phyloP scores from a whole-genome alignment of 257 asterid genomes.

The Jasminum sambac region DNA sequence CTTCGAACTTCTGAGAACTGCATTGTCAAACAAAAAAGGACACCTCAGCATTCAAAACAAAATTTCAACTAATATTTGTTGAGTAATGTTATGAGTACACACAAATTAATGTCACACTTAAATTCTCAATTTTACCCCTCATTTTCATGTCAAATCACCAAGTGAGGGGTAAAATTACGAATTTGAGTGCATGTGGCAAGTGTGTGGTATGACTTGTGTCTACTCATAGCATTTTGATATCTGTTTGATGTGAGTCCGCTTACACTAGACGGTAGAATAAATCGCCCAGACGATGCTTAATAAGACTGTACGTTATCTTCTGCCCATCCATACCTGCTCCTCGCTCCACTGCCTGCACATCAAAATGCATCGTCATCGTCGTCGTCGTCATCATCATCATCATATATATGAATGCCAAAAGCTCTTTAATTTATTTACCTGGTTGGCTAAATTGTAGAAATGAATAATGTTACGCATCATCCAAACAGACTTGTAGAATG shows the following conservation, averaged over 20 bases:
- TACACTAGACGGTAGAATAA: slow-evolving; percentile 95
- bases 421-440: slow-evolving; percentile 43
- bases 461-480: slow-evolving; percentile 99
- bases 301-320: slow-evolving; percentile 81
- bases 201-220: no score
- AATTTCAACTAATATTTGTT: not conserved
- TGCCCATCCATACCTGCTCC: slow-evolving; percentile 99
- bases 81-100: no score
- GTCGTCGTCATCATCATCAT: no score
- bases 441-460: slow-evolving; percentile 96
- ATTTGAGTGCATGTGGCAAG: no score
- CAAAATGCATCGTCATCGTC: not conserved
- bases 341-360: slow-evolving; percentile 86
- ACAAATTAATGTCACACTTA: no score
- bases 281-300: slow-evolving; percentile 95
- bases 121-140: no score
- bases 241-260: slow-evolving; percentile 33
- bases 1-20: slow-evolving; percentile 99
- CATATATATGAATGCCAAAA: no score
- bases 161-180: no score
- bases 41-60: not conserved
- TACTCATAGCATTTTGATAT: no score
- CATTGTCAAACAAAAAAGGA: slow-evolving; percentile 12
- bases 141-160: no score
- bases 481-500: slow-evolving; percentile 99